Percentiles rank a stretch among this genome's conserved stretches.
These are phyloP conservation scores for cucumber (Cucumis sativus) DNA, from an alignment of 306 rosid species.

Conservation along the genomic window Cucumber_9930_V3 NC_026659.2:19462501-19463000, in stretches of 20 bases:
- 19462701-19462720: slow-evolving; percentile 65
- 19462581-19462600: slow-evolving; percentile 89
- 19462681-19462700: slow-evolving; percentile 59
- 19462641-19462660: neutral
- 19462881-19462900: slow-evolving; percentile 90
- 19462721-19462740: slow-evolving; percentile 63
- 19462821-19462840: slow-evolving; percentile 56
- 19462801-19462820: slow-evolving; percentile 44
- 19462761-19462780: slow-evolving; percentile 71
- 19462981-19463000: slow-evolving; percentile 66
- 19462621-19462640: slow-evolving; percentile 47
- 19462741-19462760: slow-evolving; percentile 67
- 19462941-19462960: slow-evolving; percentile 43
- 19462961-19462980: slow-evolving; percentile 93
- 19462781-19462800: slow-evolving; percentile 33
- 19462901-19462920: slow-evolving; percentile 70
- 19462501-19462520: slow-evolving; percentile 74
- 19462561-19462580: slow-evolving; percentile 51
- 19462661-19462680: slow-evolving; percentile 38
- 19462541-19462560: slow-evolving; percentile 91
- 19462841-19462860: slow-evolving; percentile 72
- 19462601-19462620: slow-evolving; percentile 87
- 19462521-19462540: slow-evolving; percentile 78
- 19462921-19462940: slow-evolving; percentile 54
- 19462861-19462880: slow-evolving; percentile 47